Base-by-base conservation (phyloP, 768 basidiomycete genomes). In the Termitomyces sp. region DNA sequence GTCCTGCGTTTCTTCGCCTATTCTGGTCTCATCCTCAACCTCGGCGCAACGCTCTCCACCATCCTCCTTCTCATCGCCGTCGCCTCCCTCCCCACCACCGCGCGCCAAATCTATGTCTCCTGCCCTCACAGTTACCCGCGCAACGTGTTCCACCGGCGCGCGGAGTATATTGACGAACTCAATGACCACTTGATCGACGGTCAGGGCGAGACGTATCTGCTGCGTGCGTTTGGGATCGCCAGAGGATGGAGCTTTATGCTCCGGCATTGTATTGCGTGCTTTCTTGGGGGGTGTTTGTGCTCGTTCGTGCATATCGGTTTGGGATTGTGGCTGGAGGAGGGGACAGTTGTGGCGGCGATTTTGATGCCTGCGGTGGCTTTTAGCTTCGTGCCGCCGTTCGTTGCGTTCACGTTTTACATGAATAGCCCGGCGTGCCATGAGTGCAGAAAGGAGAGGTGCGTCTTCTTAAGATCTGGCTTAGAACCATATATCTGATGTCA, bases 21-120 rank as follows among this genome's bases (percentile, higher is more conserved):
- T 45, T 62, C 66, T 1, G 68, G 64, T 12, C 66, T 68, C 5
- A 56, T 66, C 40, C 64, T 68, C 52, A 68, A 68, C 52, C 63
- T 68, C 31, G 67, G 67, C 20, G 65, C 67, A 1, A 68, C 66
- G 2, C 60, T 68, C 38, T 68, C 68, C 46, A 61, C 68, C 48
- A 68, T 67, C 56, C 63, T 68, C 47, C 61, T 68, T 4, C 68
- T 68, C 60, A 64, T 68, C 47, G 64, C 64, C 38, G 64, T 68
- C 32, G 66, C 68, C 47, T 67, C 66, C 5, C 68, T 68, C 14
- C 68, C 68, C 20, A 64, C 66, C 17, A 47, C 66, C 31, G 68
- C 68, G 17, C 66, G 68, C 31, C 64, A 67, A 25, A 60, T 68
- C 5, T 68, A 68, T 52, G 61, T 64, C 42, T 65, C 66, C 4